Base-by-base conservation (phyloP, 2,329 filamentous ascomycete species). In the Ceratocystis destructans region DNA sequence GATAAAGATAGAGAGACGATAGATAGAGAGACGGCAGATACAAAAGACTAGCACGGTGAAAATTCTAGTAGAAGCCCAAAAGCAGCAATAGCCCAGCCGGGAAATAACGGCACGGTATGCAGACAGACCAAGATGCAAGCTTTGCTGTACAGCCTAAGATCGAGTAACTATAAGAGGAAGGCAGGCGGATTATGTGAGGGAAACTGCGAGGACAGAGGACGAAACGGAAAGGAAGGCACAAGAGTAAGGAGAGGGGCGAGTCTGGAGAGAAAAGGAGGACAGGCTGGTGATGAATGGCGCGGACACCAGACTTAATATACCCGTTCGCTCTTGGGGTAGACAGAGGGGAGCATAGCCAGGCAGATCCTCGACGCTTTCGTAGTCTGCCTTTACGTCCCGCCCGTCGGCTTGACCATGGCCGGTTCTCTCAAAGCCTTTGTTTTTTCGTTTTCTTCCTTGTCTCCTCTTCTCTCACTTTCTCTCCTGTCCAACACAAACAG, bases 351-450 rank as follows among this genome's bases (percentile, higher is more conserved):
- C 8, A 57, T 25, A 57, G 28, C 53, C 8, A 17, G 20, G 55
- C n/a, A 33, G 55, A 59, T 59, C 28, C 55, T 59, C 55, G 55
- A 31, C 55, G 55, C 33, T 33, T 59, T 59, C 6, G 17, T 59
- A n/a, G 8, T 37, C 31, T 10, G 10, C 55, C 48, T 53, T 33
- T 15, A 33, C 12, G 17, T 59, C 55, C 28, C 17, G 55, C 55
- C 20, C n/a, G 28, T 59, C 31, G 20, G 48, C 17, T 37, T 59
- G n/a, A 2, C 55, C n/a, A 10, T 17, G 31, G 25, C 28, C n/a
- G 25, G 12, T 25, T 5, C 25, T 53, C 48, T 53, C 48, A 53
- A 53, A 3, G 48, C 6, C 48, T 28, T 53, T 53, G 48, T 53
- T 53, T 53, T 53, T 53, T 53, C 22, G 20, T 53, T 53, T 53